Evolutionary conservation across 768 basidiomycete species (phyloP).

Genomic region (Chalciporus chontae): DNA sequence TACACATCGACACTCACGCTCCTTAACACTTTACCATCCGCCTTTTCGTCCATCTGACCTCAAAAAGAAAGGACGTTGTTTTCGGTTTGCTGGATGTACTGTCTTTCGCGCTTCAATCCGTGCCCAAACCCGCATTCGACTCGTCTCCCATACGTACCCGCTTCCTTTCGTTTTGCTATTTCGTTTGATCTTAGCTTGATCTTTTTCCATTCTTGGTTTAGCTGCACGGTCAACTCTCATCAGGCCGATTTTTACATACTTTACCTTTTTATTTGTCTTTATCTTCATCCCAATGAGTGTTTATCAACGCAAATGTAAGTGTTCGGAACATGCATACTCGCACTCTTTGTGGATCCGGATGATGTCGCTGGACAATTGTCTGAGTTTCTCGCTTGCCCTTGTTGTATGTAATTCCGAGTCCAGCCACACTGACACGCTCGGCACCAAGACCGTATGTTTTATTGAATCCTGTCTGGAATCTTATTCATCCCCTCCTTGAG

Average conservation of each 20-base stretch:
- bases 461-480: not conserved
- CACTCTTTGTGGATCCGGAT: too few relatives aligned
- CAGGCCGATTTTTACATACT: slow-evolving; percentile 16
- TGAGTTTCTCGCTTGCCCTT: too few relatives aligned
- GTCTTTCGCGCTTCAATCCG: not conserved
- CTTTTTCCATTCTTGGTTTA: slow-evolving; percentile 22
- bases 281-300: slow-evolving; percentile 24
- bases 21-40: slow-evolving; percentile 29
- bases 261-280: slow-evolving; percentile 34
- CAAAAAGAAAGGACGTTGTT: slow-evolving; percentile 28
- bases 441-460: not conserved
- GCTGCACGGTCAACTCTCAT: slow-evolving; percentile 5
- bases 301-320: slow-evolving; percentile 30
- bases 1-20: slow-evolving; percentile 22
- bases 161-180: not conserved
- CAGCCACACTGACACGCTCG: not conserved
- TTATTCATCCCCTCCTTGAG: not conserved
- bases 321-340: slow-evolving; percentile 13
- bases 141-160: slow-evolving; percentile 9
- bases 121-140: slow-evolving; percentile 5
- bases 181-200: not conserved
- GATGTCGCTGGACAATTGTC: too few relatives aligned
- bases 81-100: slow-evolving; percentile 26
- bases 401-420: too few relatives aligned
- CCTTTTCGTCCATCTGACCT: slow-evolving; percentile 14